Evolutionary conservation across 2,329 filamentous ascomycete species (phyloP), one percentile per base, ranked within the genome.

Genomic region (Magnaporthales sp.): DNA sequence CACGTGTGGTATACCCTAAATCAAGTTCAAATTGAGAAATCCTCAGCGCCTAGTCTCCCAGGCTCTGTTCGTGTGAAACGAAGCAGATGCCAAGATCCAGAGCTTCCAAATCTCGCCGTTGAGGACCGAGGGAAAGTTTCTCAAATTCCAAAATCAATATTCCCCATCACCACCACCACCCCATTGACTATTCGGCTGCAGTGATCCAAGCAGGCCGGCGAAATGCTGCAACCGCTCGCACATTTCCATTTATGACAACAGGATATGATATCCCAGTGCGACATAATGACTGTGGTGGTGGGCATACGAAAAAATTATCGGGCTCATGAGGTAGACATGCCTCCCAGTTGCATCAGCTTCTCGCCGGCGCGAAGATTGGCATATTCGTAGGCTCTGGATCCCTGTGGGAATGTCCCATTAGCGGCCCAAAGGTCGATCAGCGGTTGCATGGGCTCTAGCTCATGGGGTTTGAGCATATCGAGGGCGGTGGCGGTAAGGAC

Each of bases 361-460:
- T 89, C 83, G 51, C 87, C 87, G 46, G 83, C 86, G 67, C 81
- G 80, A 61, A 88, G 75, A 73, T 89, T 89, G 68, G 87, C 86
- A 71, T 86, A 87, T 68, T 86, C 84, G 73, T 88, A 89, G 2
- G 86, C 87, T 77, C 87, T 89, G 58, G 86, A 89, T 69, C 91
- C 90, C 13, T 87, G 86, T 1, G 93, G 93, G 72, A 98, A 91
- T 29, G 93, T 91, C 68, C 93, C 93, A 74, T 94, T 94, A 69
- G 89, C 89, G 29, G 93, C 89, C 90, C 93, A 97, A 63, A 97
- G 84, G 73, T 97, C 93, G 71, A 98, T 91, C 71, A 98, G 80
- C 29, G 92, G 92, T 80, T 96, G 92, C 92, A 98, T 97, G 26
- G 94, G 94, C 82, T 97, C 93, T 73, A 96, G 86, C 78, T 97